These are phyloP conservation scores for Thalassiosira exigua DNA, from an alignment of 352 stramenopile genomes.

Conservation along the genomic window DNA sequence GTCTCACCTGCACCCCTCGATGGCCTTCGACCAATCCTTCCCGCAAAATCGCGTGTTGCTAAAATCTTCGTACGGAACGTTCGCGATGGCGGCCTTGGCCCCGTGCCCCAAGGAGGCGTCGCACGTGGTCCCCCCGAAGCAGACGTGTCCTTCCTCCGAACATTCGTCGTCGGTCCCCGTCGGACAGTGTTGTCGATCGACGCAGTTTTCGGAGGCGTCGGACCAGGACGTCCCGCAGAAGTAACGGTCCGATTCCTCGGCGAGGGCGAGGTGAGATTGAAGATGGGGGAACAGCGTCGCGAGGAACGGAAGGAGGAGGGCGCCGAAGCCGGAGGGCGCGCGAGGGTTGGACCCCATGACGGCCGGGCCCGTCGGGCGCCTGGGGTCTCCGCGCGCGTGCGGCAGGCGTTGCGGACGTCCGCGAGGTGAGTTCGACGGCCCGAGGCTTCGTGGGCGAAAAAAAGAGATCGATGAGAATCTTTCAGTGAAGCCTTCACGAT, in stretches of 20 bases:
- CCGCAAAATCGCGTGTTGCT: constrained; percentile 41
- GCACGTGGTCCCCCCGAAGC: constrained; percentile 17
- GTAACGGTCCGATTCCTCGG: background rate
- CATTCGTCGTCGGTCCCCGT: constrained; percentile 23
- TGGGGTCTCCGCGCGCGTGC: too few species aligned
- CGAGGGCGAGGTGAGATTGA: too few species aligned
- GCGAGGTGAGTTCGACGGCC: too few species aligned
- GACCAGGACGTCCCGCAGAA: constrained; percentile 10
- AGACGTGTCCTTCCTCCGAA: constrained; percentile 4
- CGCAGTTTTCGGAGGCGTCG: constrained; percentile 15
- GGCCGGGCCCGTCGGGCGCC: too few species aligned
- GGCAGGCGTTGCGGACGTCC: too few species aligned
- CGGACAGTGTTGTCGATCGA: constrained; percentile 12
- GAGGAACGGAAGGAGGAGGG: too few species aligned
- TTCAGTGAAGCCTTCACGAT: too few species aligned
- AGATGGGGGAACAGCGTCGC: too few species aligned
- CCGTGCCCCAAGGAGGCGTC: background rate
- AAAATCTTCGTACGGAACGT: constrained; percentile 25
- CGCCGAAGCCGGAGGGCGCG: too few species aligned
- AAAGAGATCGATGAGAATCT: too few species aligned
- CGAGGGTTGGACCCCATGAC: too few species aligned
- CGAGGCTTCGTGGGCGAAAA: too few species aligned
- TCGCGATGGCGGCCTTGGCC: background rate
- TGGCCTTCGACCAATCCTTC: constrained; percentile 29
- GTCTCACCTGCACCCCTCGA: constrained; percentile 13